Evolutionary conservation across 441 rosid species (phyloP), one percentile per base, ranked within the genome.

Genomic region (Eruca vesicaria): DNA sequence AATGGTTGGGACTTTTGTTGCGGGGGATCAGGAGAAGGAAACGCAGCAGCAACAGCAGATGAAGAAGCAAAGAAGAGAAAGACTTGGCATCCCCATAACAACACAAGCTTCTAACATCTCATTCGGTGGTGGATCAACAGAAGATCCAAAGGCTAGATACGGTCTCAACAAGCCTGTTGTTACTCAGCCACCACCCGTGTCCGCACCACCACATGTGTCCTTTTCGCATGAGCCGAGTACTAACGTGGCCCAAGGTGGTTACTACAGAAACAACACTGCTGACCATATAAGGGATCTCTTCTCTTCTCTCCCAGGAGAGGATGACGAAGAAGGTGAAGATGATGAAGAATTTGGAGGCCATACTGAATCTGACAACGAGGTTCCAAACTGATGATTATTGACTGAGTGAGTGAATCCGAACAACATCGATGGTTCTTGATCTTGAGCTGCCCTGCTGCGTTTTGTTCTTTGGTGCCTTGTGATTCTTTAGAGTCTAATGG

Each of bases 101-200:
- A 41, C 77, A 18, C 78, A 73, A 72, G 53, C 61, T 43, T 78
- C 81, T 33, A 77, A 77, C 3, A 78, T 78, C 81, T 78, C 81
- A 53, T 74, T 74, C 0, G 72, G 76, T 69, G 55, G 55, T 8
- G 72, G 72, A 23, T 63, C 72, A 29, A 53, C 33, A 0, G 79
- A 79, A 69, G 75, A 79, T 36, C 72, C 82, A 35, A 69, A 70
- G 31, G 69, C 58, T 79, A 74, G 76, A 64, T 74, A 64, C 0
- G 72, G 68, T 4, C 1, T 59, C 53, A 53, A 63, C 82, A 74
- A 64, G 69, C 73, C 75, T 57, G 74, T 67, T 78, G 75, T 64
- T 64, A 52, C 36, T 35, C 81, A 63, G 48, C 57, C 78, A 21
- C 71, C 74, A 33, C 67, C 70, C 0, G 66, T 73, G 16, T 55